Evolutionary conservation across 2,329 filamentous ascomycete genomes (phyloP), one percentile per base, ranked within the genome.

Genomic region (Trichoderma arundinaceum): DNA sequence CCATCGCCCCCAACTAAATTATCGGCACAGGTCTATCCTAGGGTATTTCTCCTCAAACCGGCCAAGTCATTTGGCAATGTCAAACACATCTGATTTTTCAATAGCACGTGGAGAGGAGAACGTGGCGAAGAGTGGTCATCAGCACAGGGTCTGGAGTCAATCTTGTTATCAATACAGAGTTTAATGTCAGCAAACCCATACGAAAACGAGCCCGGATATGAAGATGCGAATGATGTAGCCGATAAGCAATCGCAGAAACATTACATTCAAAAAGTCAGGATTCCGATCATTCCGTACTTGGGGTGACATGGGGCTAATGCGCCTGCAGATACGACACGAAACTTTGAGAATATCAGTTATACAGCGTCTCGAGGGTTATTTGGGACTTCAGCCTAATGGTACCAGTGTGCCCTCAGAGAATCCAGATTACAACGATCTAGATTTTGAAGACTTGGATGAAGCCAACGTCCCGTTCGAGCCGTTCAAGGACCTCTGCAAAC

Each of bases 91-190:
- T 69, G 33, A 69, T 63, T 1, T 43, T 22, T 66, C 19, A 7
- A n/a, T 71, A 96, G 94, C 66, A 99, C 95, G 75, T 99, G 95
- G 95, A 86, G 91, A 57, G 94, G 94, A 33, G 90, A 97, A 74
- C 85, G 88, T 15, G 92, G 94, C 64, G 95, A 98, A 77, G 89
- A 97, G 76, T 99, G 95, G 95, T 97, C 94, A 15, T 93, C 94
- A 15, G 95, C 94, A 0, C 95, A 98, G 76, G 94, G 95, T 7
- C 83, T 99, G 1, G 95, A 98, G 76, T 98, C 94, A 0, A 92
- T 98, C 56, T 79, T 99, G 54, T 87, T 98, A 61, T 98, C 94
- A 5, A 97, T 99, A 65, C 95, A 99, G 78, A 97, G 94, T 76
- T 82, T 99, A 51, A 94, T 99, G 90, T 97, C 93, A 1, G 80